Conservation (phyloP, 495 filamentous ascomycete species). For the Lichina pygmaea region DNA sequence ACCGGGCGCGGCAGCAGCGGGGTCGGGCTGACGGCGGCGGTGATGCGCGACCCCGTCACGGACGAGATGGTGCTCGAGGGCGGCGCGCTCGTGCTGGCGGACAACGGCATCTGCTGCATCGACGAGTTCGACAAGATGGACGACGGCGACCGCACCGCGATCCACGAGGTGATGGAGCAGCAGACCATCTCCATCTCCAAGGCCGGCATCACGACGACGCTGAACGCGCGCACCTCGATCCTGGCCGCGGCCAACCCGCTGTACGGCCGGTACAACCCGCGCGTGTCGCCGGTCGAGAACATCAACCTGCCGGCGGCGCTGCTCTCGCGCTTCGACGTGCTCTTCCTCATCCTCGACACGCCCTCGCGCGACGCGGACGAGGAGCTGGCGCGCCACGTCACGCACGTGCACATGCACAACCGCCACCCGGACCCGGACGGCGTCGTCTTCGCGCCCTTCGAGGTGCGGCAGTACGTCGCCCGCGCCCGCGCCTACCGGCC, state of each 20-base stretch:
- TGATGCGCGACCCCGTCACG: conserved; percentile 95
- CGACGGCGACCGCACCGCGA: conserved; percentile 80
- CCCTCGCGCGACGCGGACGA: conserved; percentile 71
- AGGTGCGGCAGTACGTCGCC: conserved; percentile 87
- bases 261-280: conserved; percentile 93
- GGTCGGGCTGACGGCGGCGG: conserved; percentile 89
- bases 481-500: conserved; percentile 75
- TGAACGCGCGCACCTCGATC: conserved; percentile 91
- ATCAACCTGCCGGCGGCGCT: conserved; percentile 93
- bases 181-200: conserved; percentile 98
- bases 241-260: conserved; percentile 94
- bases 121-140: conserved; percentile 99
- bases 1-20: conserved; percentile 89
- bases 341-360: conserved; percentile 89
- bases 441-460: conserved; percentile 59
- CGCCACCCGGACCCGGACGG: conserved; percentile 58
- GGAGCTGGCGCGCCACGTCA: conserved; percentile 83
- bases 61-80: conserved; percentile 98
- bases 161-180: conserved; percentile 99
- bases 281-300: conserved; percentile 88
- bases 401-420: conserved; percentile 94
- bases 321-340: conserved; percentile 85
- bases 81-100: conserved; percentile 79
- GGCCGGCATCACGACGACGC: conserved; percentile 83
- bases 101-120: conserved; percentile 98